Evolutionary conservation across 495 filamentous ascomycete species (phyloP).

Genomic region (Talaromyces wortmannii): DNA sequence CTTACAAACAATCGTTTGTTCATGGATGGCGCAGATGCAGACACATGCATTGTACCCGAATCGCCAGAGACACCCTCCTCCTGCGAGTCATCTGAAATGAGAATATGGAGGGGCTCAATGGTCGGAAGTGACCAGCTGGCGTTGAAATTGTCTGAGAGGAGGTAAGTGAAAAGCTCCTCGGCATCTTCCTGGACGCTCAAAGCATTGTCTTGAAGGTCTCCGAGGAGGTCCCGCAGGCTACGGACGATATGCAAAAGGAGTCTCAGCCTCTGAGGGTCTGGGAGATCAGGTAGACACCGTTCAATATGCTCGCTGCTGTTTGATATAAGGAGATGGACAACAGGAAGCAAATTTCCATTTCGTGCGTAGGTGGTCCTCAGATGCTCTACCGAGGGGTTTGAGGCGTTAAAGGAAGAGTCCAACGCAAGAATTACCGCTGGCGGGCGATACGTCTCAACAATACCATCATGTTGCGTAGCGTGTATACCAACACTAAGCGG

Average conservation of each 20-base stretch:
- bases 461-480: constrained; percentile 28
- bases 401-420: constrained; percentile 39
- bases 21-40: neutral
- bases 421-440: constrained; percentile 47
- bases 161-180: constrained; percentile 31
- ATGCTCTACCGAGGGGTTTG: constrained; percentile 30
- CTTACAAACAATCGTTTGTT: constrained; percentile 33
- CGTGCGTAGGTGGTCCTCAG: constrained; percentile 36
- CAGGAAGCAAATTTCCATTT: constrained; percentile 33
- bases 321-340: constrained; percentile 46
- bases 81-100: constrained; percentile 17
- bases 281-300: constrained; percentile 38
- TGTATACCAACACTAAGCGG: constrained; percentile 43
- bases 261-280: constrained; percentile 27
- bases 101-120: constrained; percentile 31
- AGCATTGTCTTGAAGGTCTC: constrained; percentile 41
- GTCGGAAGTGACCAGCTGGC: constrained; percentile 33
- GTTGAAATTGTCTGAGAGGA: constrained; percentile 26
- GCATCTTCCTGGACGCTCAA: constrained; percentile 36
- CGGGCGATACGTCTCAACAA: constrained; percentile 27
- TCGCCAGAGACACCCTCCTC: neutral
- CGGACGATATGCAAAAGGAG: constrained; percentile 30
- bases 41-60: neutral
- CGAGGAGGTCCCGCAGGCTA: constrained; percentile 35
- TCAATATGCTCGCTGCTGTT: constrained; percentile 53